Conservation (phyloP, 768 basidiomycete genomes). For the Floccularia luteovirens region DNA sequence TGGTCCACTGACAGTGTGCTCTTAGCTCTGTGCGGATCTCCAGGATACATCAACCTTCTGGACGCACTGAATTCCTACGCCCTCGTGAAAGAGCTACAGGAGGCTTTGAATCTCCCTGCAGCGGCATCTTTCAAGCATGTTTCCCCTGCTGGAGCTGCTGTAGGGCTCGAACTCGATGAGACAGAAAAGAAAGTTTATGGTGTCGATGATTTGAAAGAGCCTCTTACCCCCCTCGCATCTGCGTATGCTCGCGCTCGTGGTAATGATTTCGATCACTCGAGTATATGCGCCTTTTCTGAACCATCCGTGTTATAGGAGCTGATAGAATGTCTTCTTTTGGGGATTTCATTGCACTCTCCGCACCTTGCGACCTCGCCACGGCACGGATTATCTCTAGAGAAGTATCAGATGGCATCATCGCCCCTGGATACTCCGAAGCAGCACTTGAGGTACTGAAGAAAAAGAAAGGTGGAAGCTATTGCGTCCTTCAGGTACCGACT, state of each 20-base stretch:
- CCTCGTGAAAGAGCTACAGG: constrained; percentile 89
- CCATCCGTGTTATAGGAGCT: constrained; percentile 56
- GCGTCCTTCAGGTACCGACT: constrained; percentile 73
- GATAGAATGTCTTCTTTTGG: constrained; percentile 99
- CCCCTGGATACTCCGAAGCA: constrained; percentile 83
- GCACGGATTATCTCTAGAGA: constrained; percentile 98
- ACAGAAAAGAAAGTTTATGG: constrained; percentile 92
- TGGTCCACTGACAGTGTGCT: not conserved
- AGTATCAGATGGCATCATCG: constrained; percentile 97
- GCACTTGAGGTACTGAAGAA: constrained; percentile 87
- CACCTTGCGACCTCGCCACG: constrained; percentile 88
- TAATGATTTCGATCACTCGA: constrained; percentile 17
- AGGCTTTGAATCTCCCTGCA: constrained; percentile 81
- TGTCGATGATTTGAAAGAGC: constrained; percentile 89
- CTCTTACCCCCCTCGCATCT: constrained; percentile 79
- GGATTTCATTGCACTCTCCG: constrained; percentile 95
- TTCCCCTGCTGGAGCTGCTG: constrained; percentile 94
- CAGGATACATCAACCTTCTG: constrained; percentile 97
- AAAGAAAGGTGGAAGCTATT: constrained; percentile 99
- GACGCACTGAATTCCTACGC: constrained; percentile 97
- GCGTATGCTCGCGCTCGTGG: constrained; percentile 97
- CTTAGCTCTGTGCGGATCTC: constrained; percentile 84
- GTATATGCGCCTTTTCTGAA: not conserved
- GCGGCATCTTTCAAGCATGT: constrained; percentile 99
- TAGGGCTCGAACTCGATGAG: constrained; percentile 77